Base-by-base conservation (phyloP, 768 basidiomycete species). In the Leucocoprinus leucothites region DNA sequence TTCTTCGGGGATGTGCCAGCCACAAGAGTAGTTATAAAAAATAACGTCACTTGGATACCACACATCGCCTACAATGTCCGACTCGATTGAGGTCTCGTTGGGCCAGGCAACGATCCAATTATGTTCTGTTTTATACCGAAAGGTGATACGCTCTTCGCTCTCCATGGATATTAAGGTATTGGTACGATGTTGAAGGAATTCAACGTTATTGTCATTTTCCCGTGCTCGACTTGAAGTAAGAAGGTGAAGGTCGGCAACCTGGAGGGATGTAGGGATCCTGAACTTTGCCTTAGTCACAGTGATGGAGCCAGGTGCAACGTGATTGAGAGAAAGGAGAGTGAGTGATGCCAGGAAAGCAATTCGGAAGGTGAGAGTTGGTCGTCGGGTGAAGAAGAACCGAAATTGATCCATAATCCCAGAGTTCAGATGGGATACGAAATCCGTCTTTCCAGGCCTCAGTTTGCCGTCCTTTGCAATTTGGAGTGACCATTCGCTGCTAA, bases 401-500 rank as follows among this genome's bases (percentile, higher is more conserved):
- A n/a, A 31, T 13, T 11, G n/a, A 19, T 52, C 42, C 7, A 21
- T 31, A 7, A 18, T 21, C 9, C 51, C 51, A 19, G 42, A 44
- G 2, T 41, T 52, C 5, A 52, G 13, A 6, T 21, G 16, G 1
- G 51, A 52, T 1, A 52, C 42, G 2, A n/a, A 19, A 24, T 52
- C 42, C 2, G 25, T 42, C 16, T n/a, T n/a, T 1, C 41, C 40
- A n/a, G 25, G 50, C 2, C 24, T 25, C 13, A 51, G 16, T n/a
- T 7, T 2, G 2, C 38, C 22, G 11, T 36, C 28, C 8, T 42
- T 41, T 3, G 36, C 25, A 11, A 26, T 8, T 9, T 42, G 40
- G 2, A 22, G 18, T 9, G 25, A 42, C 50, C 50, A 51, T 28
- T 51, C 50, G 40, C n/a, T 28, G n/a, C 50, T 51, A n/a, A 51